A percentile compares a stretch with the other conserved stretches of the same genome.
Evolutionary conservation across 179 eudicot genomes (phyloP).

Genomic region (Drosera spatulata): DNA sequence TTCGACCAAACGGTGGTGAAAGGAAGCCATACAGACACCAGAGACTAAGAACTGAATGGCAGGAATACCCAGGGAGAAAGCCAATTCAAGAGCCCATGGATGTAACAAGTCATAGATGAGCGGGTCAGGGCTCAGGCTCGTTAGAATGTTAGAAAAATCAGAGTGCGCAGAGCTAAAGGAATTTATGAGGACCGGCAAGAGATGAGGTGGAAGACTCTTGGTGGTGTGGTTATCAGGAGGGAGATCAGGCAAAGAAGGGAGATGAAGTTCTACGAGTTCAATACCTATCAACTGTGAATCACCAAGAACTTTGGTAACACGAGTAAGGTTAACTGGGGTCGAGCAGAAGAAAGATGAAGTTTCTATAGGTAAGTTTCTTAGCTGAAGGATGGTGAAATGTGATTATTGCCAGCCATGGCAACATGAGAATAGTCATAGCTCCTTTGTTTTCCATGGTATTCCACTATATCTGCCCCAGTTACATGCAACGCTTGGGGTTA

Average conservation of each 20-base stretch:
- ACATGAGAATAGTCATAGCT: slow-evolving; percentile 17
- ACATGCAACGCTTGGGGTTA: too few species aligned
- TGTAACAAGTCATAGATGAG: slow-evolving; percentile 17
- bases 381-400: slow-evolving; percentile 19
- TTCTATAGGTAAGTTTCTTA: slow-evolving; percentile 13
- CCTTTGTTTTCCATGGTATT: too few species aligned
- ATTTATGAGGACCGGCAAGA: slow-evolving; percentile 13
- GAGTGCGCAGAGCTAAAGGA: slow-evolving; percentile 15
- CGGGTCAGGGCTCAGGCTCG: slow-evolving; percentile 10
- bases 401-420: slow-evolving; percentile 18
- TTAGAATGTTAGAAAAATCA: slow-evolving; percentile 8
- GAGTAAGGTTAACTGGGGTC: slow-evolving; percentile 9
- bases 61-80: slow-evolving; percentile 7
- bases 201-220: slow-evolving; percentile 18
- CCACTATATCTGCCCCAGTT: too few species aligned
- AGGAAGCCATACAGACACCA: neutral
- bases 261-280: slow-evolving; percentile 13
- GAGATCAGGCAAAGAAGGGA: slow-evolving; percentile 12
- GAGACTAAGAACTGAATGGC: slow-evolving; percentile 5
- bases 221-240: slow-evolving; percentile 22
- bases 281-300: slow-evolving; percentile 2
- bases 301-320: slow-evolving; percentile 5
- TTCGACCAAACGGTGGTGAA: neutral
- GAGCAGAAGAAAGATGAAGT: slow-evolving; percentile 15
- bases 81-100: slow-evolving; percentile 10